Evolutionary conservation across 768 basidiomycete species (phyloP), one percentile per base, ranked within the genome.

Genomic region (Rubroboletus pulcherrimus): DNA sequence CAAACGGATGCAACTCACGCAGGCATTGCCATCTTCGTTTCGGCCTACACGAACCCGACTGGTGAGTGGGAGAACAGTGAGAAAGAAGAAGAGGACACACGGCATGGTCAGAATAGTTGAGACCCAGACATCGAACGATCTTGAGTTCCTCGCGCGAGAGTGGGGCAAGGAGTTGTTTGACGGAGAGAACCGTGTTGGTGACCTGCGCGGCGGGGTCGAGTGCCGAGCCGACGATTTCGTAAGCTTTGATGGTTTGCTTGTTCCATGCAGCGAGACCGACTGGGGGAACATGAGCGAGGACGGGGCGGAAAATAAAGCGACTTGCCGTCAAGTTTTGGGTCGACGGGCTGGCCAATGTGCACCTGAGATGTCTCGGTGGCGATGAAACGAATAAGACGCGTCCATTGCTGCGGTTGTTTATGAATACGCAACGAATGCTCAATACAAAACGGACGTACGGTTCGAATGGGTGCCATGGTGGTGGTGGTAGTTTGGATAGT

Each of bases 71-170:
- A 3, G 15, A 26, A 15, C 21, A n/a, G 40, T 38, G 7, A 19
- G 5, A 35, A 37, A 41, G 9, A 62, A 21, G 46, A 55, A 37
- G 39, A 26, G 35, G 19, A 69, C 80, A 56, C 63, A 81, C 90
- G 7, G 91, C 91, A 73, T 92, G 89, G 63, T 91, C 89, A n/a
- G 80, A 79, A 66, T 93, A 93, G 67, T 93, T 93, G 46, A 93
- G 72, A 0, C 90, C 90, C 12, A 93, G 72, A 71, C 89, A 91
- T 11, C 90, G 80, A 29, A 89, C 87, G 3, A 86, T 72, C 57
- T 81, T 82, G 58, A 91, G 76, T 64, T 89, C 77, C 57, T 86
- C 81, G 40, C 80, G 74, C 9, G 86, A 78, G 26, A 93, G 76
- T 11, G 90, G 90, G 3, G 83, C 74, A 17, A 93, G 78, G 37